Conservation (phyloP, 2,329 filamentous ascomycete genomes). For the Waltergamsia citrina region DNA sequence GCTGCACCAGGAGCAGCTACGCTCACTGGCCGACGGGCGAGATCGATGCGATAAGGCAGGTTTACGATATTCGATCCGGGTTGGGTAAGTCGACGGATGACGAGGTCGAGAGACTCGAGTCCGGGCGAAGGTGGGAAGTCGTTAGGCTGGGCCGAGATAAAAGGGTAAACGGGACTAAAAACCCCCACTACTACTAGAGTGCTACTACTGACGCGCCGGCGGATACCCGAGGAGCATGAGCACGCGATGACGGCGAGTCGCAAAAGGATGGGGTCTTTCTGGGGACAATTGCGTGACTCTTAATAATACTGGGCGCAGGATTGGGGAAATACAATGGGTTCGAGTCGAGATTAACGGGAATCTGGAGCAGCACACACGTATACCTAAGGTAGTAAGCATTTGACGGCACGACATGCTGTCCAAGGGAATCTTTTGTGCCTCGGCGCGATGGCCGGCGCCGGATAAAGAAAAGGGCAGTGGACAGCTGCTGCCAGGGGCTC, state of each 20-base stretch:
- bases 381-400: neutral
- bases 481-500: neutral
- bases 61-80: neutral
- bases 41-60: neutral
- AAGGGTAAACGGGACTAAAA: neutral
- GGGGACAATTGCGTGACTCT: too few relatives aligned
- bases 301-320: too few relatives aligned
- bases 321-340: neutral
- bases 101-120: neutral
- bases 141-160: conserved; percentile 2
- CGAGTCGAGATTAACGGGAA: neutral
- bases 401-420: conserved; percentile 2
- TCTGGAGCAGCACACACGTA: neutral
- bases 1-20: conserved; percentile 1
- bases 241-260: neutral
- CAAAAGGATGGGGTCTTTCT: too few relatives aligned
- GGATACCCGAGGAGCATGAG: too few relatives aligned
- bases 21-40: neutral
- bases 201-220: too few relatives aligned
- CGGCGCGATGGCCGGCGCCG: conserved; percentile 1
- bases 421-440: conserved; percentile 1
- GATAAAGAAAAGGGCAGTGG: neutral
- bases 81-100: neutral
- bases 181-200: neutral
- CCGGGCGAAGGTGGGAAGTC: neutral